Evolutionary conservation across 148 eudicot genomes (phyloP).

Genomic region (Arctostaphylos glauca): DNA sequence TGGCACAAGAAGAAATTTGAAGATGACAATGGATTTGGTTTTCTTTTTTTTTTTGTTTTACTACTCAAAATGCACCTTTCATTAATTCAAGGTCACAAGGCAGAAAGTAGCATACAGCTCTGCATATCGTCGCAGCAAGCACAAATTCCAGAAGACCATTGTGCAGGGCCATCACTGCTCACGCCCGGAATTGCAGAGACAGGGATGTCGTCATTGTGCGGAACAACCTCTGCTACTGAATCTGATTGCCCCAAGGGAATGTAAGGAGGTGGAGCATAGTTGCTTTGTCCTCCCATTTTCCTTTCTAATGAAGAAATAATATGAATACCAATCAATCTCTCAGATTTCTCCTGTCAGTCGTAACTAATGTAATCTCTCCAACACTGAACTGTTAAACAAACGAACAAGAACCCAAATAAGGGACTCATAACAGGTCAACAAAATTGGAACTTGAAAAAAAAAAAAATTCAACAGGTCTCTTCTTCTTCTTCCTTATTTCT

Average conservation of each 20-base stretch:
- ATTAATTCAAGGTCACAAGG: conserved; percentile 59
- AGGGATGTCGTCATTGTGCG: conserved; percentile 18
- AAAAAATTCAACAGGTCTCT: background rate
- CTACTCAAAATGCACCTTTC: conserved; percentile 52
- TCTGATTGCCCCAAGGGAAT: conserved; percentile 71
- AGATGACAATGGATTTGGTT: conserved; percentile 5
- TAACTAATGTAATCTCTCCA: background rate
- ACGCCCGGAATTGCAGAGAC: conserved; percentile 16
- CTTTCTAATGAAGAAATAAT: background rate
- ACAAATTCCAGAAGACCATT: conserved; percentile 97
- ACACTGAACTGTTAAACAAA: background rate
- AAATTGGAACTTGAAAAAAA: background rate
- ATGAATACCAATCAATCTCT: background rate
- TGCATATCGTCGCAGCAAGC: conserved; percentile 92
- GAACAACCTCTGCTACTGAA: conserved; percentile 32
- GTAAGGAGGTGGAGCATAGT: conserved; percentile 76
- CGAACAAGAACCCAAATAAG: background rate
- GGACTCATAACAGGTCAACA: background rate
- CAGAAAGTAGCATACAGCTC: conserved; percentile 89
- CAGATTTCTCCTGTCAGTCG: background rate
- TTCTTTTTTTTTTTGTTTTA: conserved; percentile 18
- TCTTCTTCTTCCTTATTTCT: background rate
- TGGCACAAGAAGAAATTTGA: background rate
- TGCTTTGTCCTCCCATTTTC: conserved; percentile 47
- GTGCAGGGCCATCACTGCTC: conserved; percentile 29